Evolutionary conservation across 331 rosid genomes (phyloP).

Genomic region (Quercus lobata): DNA sequence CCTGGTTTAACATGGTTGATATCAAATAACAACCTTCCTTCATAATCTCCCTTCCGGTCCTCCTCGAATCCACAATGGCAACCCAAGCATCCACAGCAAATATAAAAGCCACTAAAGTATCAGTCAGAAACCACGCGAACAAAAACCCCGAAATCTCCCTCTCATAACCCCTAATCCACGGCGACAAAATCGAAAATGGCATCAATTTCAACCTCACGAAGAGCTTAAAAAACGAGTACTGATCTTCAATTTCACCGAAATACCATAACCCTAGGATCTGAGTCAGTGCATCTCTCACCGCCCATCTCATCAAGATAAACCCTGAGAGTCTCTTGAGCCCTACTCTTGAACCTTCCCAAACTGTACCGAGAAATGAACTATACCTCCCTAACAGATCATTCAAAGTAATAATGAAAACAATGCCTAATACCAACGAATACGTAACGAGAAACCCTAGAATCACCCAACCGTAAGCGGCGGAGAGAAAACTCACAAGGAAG

Average conservation of each 20-base stretch:
- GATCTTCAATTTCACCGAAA: conserved; percentile 88
- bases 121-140: conserved; percentile 73
- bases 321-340: conserved; percentile 89
- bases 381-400: conserved; percentile 69
- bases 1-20: conserved; percentile 66
- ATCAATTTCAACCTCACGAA: conserved; percentile 87
- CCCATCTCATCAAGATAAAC: conserved; percentile 89
- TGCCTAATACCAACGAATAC: conserved; percentile 81
- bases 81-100: conserved; percentile 95
- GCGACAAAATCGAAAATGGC: conserved; percentile 96
- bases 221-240: conserved; percentile 86
- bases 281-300: conserved; percentile 92
- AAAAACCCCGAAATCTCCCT: conserved; percentile 82
- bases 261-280: conserved; percentile 94
- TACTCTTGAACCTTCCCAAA: conserved; percentile 78
- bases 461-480: conserved; percentile 92
- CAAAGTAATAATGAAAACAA: conserved; percentile 62
- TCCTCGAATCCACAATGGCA: conserved; percentile 79
- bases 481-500: conserved; percentile 66
- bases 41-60: conserved; percentile 80
- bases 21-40: conserved; percentile 88
- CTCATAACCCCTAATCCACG: conserved; percentile 87
- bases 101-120: conserved; percentile 63
- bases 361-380: conserved; percentile 43
- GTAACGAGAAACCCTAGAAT: conserved; percentile 78